Percentiles rank a stretch among this genome's conserved stretches.
Conservation (phyloP, 495 filamentous ascomycete genomes). For the Sordaria brevicollis region DNA sequence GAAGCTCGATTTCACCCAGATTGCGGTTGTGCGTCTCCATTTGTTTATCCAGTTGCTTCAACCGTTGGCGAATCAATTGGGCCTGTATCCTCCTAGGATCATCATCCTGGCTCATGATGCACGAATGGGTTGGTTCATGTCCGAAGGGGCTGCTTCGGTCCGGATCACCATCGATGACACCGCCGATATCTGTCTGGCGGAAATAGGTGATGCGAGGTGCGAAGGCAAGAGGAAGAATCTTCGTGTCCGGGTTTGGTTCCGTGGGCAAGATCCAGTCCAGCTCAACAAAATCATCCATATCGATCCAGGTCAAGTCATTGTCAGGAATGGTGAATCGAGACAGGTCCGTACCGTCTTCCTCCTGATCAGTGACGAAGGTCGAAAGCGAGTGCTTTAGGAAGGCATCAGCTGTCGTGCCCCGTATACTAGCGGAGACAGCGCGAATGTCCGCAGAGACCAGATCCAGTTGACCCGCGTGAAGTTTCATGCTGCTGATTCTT, state of each 20-base stretch:
- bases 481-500: constrained; percentile 84
- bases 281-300: constrained; percentile 99
- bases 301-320: constrained; percentile 88
- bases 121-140: constrained; percentile 82
- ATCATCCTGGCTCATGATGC: constrained; percentile 89
- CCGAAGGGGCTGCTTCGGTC: constrained; percentile 78
- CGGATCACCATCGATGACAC: constrained; percentile 54
- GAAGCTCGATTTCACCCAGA: constrained; percentile 56
- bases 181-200: constrained; percentile 85
- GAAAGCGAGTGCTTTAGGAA: constrained; percentile 51
- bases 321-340: constrained; percentile 91
- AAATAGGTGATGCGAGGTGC: constrained; percentile 95
- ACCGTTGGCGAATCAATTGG: constrained; percentile 68
- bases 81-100: constrained; percentile 85
- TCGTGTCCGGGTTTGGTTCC: constrained; percentile 82
- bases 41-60: constrained; percentile 69
- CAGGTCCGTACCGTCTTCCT: constrained; percentile 49
- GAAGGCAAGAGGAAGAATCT: constrained; percentile 84
- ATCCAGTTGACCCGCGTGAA: constrained; percentile 87
- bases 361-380: constrained; percentile 37
- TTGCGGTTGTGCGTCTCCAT: constrained; percentile 57
- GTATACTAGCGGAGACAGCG: constrained; percentile 85
- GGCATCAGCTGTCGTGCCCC: constrained; percentile 63
- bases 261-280: constrained; percentile 91
- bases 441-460: constrained; percentile 86